These are phyloP conservation scores for Orbilia ellipsospora DNA, from an alignment of 2,329 filamentous ascomycete genomes.

Conservation along the genomic window DNA sequence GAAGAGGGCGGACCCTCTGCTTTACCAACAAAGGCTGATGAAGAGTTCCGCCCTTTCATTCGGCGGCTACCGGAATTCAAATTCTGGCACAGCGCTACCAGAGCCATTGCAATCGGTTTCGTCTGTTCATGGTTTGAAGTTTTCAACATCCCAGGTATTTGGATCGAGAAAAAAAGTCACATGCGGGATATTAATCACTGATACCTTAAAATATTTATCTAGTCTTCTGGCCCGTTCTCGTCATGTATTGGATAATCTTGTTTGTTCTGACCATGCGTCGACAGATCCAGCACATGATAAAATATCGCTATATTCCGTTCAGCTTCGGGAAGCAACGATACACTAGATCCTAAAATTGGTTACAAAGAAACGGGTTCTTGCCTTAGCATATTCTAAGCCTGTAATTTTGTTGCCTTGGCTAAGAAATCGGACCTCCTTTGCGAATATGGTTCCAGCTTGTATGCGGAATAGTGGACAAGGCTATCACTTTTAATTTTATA, in stretches of 20 bases:
- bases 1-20: slow-evolving; percentile 86
- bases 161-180: too few species aligned
- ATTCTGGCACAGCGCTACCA: slow-evolving; percentile 97
- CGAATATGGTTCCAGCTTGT: not conserved
- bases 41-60: slow-evolving; percentile 98
- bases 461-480: not conserved
- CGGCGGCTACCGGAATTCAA: slow-evolving; percentile 97
- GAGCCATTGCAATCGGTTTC: slow-evolving; percentile 84
- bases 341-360: slow-evolving; percentile 60
- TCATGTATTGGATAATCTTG: slow-evolving; percentile 98
- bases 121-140: slow-evolving; percentile 90
- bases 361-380: not conserved
- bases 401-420: too few species aligned
- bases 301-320: slow-evolving; percentile 98
- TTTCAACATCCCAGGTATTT: slow-evolving; percentile 80
- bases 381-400: too few species aligned
- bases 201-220: too few species aligned
- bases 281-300: slow-evolving; percentile 99
- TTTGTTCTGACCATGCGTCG: slow-evolving; percentile 97
- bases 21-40: slow-evolving; percentile 92
- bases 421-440: not conserved
- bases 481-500: too few species aligned
- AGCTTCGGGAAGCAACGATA: slow-evolving; percentile 89
- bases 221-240: slow-evolving; percentile 98
- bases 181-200: too few species aligned